Evolutionary conservation across 495 filamentous ascomycete genomes (phyloP).

Genomic region (Aspergillus asperescens): DNA sequence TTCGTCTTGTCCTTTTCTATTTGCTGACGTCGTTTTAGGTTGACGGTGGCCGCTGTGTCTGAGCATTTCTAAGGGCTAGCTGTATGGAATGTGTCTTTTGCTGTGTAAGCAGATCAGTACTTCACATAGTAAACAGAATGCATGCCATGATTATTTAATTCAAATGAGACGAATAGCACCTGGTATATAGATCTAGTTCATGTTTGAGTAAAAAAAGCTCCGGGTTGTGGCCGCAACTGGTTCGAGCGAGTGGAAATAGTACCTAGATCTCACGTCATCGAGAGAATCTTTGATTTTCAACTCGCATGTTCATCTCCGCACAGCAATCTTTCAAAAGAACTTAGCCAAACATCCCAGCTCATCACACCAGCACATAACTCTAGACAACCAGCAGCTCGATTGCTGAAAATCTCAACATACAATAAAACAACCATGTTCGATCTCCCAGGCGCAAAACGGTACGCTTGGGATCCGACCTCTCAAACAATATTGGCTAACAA

Average conservation of each 20-base stretch:
- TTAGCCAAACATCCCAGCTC: background rate
- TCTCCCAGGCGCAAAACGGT: constrained; percentile 40
- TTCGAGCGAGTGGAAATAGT: background rate
- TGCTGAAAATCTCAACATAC: background rate
- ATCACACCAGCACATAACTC: background rate
- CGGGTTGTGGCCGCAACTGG: constrained; percentile 7
- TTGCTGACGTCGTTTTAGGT: background rate
- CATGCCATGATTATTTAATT: no score
- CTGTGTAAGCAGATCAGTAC: no score
- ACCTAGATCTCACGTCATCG: background rate
- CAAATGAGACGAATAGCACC: no score
- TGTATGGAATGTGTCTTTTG: background rate
- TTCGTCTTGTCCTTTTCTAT: background rate
- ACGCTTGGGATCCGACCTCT: background rate
- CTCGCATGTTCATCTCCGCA: constrained; percentile 1
- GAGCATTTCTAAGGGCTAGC: background rate
- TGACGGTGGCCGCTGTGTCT: constrained; percentile 22
- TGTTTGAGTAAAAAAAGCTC: background rate
- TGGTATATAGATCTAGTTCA: no score
- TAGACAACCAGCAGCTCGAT: background rate
- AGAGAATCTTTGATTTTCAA: constrained; percentile 3
- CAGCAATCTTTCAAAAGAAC: constrained; percentile 1
- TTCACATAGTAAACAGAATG: no score
- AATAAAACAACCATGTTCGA: constrained; percentile 34
- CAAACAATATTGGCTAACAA: constrained; percentile 8